These are phyloP conservation scores for Penicillium sp. DNA, from an alignment of 2,329 filamentous ascomycete species.

Conservation along the genomic window DNA sequence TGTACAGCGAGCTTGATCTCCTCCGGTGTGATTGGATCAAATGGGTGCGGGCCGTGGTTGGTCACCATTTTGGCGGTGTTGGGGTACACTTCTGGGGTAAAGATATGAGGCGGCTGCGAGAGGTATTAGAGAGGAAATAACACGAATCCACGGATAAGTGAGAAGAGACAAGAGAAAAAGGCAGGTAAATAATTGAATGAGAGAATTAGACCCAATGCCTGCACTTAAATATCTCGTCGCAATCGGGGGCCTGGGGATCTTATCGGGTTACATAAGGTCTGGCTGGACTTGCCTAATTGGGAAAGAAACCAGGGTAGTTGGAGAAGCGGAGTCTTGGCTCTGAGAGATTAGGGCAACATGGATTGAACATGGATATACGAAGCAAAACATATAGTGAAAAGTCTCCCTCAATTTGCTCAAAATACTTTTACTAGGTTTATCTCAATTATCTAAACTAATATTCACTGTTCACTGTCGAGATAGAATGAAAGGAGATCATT, in stretches of 20 bases:
- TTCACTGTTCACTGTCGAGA: no score
- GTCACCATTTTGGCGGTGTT: slow-evolving; percentile 19
- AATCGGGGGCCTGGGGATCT: slow-evolving; percentile 6
- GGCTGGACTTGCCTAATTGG: slow-evolving; percentile 33
- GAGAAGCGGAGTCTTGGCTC: background rate
- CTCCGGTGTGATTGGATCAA: slow-evolving; percentile 40
- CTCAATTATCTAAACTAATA: no score
- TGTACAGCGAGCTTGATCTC: slow-evolving; percentile 40
- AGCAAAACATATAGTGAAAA: background rate
- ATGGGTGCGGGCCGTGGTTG: slow-evolving; percentile 31
- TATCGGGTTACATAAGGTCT: slow-evolving; percentile 17
- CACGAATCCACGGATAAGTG: background rate
- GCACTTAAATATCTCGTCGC: slow-evolving; percentile 13
- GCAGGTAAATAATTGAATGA: background rate
- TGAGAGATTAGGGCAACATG: background rate
- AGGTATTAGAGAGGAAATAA: background rate
- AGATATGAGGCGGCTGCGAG: background rate
- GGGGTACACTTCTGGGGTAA: background rate
- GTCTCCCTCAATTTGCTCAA: no score
- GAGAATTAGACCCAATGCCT: slow-evolving; percentile 1
- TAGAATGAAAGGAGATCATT: background rate
- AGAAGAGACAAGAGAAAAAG: background rate
- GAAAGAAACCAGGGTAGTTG: slow-evolving; percentile 13
- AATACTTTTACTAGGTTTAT: background rate
- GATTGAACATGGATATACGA: background rate